Conservation (phyloP, 2,329 filamentous ascomycete genomes). For the Aspergillus hortae region DNA sequence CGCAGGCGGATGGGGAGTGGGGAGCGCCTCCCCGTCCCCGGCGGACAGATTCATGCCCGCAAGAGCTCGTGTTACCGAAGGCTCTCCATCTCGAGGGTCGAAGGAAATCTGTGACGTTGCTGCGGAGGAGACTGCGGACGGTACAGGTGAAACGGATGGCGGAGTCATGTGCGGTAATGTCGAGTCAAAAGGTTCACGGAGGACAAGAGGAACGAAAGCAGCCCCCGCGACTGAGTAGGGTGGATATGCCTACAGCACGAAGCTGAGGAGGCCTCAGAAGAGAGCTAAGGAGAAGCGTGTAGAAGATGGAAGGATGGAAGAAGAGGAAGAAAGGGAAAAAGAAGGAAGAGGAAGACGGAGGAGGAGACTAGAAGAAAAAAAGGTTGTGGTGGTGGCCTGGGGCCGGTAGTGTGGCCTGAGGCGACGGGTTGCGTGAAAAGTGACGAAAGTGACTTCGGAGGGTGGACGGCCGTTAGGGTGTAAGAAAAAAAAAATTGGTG, state of each 20-base stretch:
- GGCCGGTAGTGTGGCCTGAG: slow-evolving; percentile 17
- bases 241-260: slow-evolving; percentile 23
- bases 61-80: slow-evolving; percentile 41
- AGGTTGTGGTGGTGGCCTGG: slow-evolving; percentile 16
- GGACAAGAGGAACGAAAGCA: slow-evolving; percentile 20
- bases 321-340: slow-evolving; percentile 1
- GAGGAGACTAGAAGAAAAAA: slow-evolving; percentile 14
- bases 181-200: slow-evolving; percentile 17
- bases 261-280: slow-evolving; percentile 19
- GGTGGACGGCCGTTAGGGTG: slow-evolving; percentile 3
- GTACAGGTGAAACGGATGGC: slow-evolving; percentile 39
- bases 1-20: slow-evolving; percentile 24
- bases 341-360: slow-evolving; percentile 1
- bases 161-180: slow-evolving; percentile 40
- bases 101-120: slow-evolving; percentile 39
- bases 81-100: slow-evolving; percentile 35
- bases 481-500: not conserved
- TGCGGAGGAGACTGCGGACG: slow-evolving; percentile 42
- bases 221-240: slow-evolving; percentile 19
- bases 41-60: slow-evolving; percentile 42
- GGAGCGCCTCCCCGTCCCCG: slow-evolving; percentile 32
- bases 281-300: slow-evolving; percentile 8
- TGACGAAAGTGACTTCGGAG: slow-evolving; percentile 20
- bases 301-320: slow-evolving; percentile 1
- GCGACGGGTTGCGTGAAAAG: slow-evolving; percentile 12